phyloP scores from a whole-genome alignment of 805 yeast genomes.

The Brettanomyces anomalus region DNA sequence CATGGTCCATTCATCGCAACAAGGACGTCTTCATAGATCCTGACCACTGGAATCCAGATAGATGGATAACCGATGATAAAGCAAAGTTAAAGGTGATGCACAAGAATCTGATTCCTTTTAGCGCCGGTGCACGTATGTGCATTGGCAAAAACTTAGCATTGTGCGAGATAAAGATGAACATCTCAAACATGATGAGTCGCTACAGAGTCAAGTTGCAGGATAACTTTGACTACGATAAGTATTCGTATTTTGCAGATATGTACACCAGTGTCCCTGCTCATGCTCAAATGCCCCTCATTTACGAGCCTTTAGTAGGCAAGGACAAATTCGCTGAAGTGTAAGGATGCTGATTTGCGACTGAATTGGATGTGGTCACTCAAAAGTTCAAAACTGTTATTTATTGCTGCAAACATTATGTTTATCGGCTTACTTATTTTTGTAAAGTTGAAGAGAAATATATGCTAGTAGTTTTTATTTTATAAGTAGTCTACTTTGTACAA shows the following conservation, averaged over 20 bases:
- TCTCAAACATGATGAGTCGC: constrained; percentile 46
- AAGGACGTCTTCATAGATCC: constrained; percentile 42
- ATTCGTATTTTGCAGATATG: constrained; percentile 21
- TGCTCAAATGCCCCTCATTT: constrained; percentile 15
- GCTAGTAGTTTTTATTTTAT: no score
- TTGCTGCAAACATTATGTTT: no score
- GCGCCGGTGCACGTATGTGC: constrained; percentile 69
- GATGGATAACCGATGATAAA: constrained; percentile 45
- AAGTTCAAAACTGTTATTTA: no score
- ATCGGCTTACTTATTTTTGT: no score
- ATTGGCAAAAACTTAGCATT: constrained; percentile 61
- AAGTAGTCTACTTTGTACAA: no score
- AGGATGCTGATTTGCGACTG: no score
- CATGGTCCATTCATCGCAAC: constrained; percentile 54
- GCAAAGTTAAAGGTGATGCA: constrained; percentile 36
- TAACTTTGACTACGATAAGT: constrained; percentile 17
- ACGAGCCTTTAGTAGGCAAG: constrained; percentile 1
- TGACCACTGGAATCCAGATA: constrained; percentile 35
- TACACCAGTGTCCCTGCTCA: constrained; percentile 24
- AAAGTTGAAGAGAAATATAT: no score
- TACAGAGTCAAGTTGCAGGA: constrained; percentile 22
- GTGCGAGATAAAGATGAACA: constrained; percentile 52
- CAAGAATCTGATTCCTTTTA: constrained; percentile 56
- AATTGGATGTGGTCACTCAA: no score
- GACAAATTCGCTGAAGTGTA: no score